These are phyloP conservation scores for Verticillium longisporum DNA, from an alignment of 2,329 filamentous ascomycete genomes.

Conservation along the genomic window DNA sequence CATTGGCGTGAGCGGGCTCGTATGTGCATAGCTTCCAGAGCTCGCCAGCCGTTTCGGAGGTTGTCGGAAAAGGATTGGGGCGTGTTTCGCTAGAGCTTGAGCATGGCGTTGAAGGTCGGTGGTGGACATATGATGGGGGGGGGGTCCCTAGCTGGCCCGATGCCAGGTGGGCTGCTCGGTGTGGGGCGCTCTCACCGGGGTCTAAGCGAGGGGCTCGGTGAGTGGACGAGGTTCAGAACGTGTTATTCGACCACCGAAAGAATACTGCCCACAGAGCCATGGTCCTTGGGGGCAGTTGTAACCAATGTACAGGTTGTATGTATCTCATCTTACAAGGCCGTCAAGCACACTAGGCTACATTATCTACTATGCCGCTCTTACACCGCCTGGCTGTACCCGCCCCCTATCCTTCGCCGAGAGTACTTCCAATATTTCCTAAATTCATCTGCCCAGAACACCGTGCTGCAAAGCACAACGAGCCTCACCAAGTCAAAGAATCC, in stretches of 20 bases:
- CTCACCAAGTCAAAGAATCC: slow-evolving; percentile 65
- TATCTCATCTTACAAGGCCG: background rate
- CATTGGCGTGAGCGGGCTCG: slow-evolving; percentile 35
- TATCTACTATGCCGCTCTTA: slow-evolving; percentile 24
- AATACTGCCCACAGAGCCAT: background rate
- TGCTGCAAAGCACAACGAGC: slow-evolving; percentile 71
- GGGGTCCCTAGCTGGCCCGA: slow-evolving; percentile 8
- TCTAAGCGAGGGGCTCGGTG: too few species aligned
- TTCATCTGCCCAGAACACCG: slow-evolving; percentile 94
- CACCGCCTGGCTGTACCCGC: slow-evolving; percentile 60
- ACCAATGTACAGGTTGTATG: background rate
- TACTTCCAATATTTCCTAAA: slow-evolving; percentile 71
- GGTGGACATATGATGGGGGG: background rate
- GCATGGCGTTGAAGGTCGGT: slow-evolving; percentile 6
- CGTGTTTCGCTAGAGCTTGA: slow-evolving; percentile 6
- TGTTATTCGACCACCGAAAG: background rate
- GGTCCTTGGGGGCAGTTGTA: background rate
- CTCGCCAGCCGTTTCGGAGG: slow-evolving; percentile 8
- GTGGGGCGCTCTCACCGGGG: background rate
- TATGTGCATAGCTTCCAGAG: slow-evolving; percentile 34
- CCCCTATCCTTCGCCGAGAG: slow-evolving; percentile 48
- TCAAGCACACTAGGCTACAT: background rate
- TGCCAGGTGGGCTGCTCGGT: slow-evolving; percentile 8
- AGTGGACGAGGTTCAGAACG: background rate
- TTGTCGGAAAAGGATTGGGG: slow-evolving; percentile 4